Evolutionary conservation across 345 rosid species (phyloP).

Genomic region (Melastoma malabathricum): DNA sequence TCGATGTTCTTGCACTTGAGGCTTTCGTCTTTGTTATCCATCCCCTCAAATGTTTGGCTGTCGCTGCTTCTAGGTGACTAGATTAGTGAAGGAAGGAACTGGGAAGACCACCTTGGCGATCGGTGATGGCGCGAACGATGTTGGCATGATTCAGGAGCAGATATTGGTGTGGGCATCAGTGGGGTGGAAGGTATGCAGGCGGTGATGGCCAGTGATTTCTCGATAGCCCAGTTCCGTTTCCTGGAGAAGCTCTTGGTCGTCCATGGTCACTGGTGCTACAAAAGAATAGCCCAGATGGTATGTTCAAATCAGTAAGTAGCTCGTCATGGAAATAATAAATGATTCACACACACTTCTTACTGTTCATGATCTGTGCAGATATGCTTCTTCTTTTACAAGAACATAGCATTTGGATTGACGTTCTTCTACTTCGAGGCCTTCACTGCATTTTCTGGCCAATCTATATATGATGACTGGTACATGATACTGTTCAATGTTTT

Average conservation of each 20-base stretch:
- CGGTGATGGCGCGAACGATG: slow-evolving; percentile 86
- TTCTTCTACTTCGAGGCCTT: slow-evolving; percentile 60
- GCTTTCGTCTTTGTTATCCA: neutral
- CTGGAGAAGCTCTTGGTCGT: slow-evolving; percentile 57
- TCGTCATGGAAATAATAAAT: neutral
- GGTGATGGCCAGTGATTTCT: slow-evolving; percentile 81
- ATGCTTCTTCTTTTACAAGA: slow-evolving; percentile 67
- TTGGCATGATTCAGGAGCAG: slow-evolving; percentile 95
- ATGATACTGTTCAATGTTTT: slow-evolving; percentile 58
- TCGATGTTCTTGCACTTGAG: neutral
- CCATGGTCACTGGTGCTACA: slow-evolving; percentile 81
- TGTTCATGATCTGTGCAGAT: slow-evolving; percentile 19
- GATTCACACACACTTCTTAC: neutral
- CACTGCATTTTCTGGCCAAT: slow-evolving; percentile 58
- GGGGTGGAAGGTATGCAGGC: slow-evolving; percentile 98
- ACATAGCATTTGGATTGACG: slow-evolving; percentile 66
- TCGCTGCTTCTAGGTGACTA: slow-evolving; percentile 34
- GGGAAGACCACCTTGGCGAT: slow-evolving; percentile 61
- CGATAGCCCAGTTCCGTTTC: slow-evolving; percentile 61
- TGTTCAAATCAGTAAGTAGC: neutral
- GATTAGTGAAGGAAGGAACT: slow-evolving; percentile 55
- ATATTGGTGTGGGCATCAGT: slow-evolving; percentile 78
- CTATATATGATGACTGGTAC: slow-evolving; percentile 58
- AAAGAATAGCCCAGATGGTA: slow-evolving; percentile 76
- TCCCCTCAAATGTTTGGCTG: neutral